Evolutionary conservation across 805 yeast genomes (phyloP).

Genomic region (Lachancea kluyveri): DNA sequence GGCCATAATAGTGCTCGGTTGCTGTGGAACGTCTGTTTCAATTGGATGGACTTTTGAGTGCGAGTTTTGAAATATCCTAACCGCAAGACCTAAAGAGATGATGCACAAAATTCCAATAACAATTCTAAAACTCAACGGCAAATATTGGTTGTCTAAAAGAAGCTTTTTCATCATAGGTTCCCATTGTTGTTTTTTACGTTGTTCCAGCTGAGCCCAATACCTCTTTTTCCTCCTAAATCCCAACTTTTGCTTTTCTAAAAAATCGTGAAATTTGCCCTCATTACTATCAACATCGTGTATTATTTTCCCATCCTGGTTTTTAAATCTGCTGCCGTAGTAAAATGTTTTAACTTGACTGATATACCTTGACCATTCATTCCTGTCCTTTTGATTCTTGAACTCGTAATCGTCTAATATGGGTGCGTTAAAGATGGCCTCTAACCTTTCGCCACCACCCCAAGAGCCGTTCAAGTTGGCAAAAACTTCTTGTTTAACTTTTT

Average conservation of each 20-base stretch:
- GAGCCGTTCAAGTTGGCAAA: slow-evolving; percentile 41
- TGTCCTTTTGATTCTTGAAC: slow-evolving; percentile 25
- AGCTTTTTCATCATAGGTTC: slow-evolving; percentile 53
- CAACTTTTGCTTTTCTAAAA: slow-evolving; percentile 7
- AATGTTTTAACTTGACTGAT: slow-evolving; percentile 23
- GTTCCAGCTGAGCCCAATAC: slow-evolving; percentile 32
- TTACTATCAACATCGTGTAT: slow-evolving; percentile 6
- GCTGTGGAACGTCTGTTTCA: slow-evolving; percentile 45
- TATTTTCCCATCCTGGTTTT: slow-evolving; percentile 1
- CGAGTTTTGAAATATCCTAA: slow-evolving; percentile 44
- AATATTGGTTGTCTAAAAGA: slow-evolving; percentile 67
- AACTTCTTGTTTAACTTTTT: slow-evolving; percentile 11
- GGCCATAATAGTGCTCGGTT: slow-evolving; percentile 91
- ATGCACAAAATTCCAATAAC: slow-evolving; percentile 52
- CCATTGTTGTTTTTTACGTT: slow-evolving; percentile 56
- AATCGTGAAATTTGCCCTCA: slow-evolving; percentile 8
- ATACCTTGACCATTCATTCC: slow-evolving; percentile 27
- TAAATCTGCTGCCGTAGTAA: slow-evolving; percentile 16
- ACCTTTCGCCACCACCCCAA: slow-evolving; percentile 71
- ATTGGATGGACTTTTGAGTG: slow-evolving; percentile 11
- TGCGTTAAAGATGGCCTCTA: slow-evolving; percentile 43
- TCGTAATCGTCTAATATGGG: slow-evolving; percentile 22
- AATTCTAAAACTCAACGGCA: slow-evolving; percentile 71
- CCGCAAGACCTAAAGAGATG: slow-evolving; percentile 68
- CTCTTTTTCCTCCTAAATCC: slow-evolving; percentile 24